Conservation (phyloP, 345 rosid genomes). For the Mallotus nudiflorus region DNA sequence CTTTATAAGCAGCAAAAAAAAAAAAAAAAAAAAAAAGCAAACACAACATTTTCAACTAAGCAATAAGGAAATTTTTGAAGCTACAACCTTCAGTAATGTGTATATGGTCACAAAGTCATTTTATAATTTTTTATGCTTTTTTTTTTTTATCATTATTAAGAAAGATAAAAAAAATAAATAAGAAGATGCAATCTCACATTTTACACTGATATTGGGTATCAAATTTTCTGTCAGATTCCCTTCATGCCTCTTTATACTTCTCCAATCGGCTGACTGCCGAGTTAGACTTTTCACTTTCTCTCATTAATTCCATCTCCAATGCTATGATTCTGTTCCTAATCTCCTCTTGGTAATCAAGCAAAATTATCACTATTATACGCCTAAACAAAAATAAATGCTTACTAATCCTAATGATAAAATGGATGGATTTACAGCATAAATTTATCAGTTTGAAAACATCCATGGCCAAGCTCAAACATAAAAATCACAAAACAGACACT, state of each 20-base stretch:
- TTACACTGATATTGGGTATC: constrained; percentile 84
- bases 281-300: constrained; percentile 48
- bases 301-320: constrained; percentile 56
- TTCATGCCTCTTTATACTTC: constrained; percentile 61
- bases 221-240: constrained; percentile 69
- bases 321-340: constrained; percentile 63
- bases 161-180: neutral
- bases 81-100: too few relatives aligned
- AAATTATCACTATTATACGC: constrained; percentile 8
- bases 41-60: too few relatives aligned
- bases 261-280: constrained; percentile 56
- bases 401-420: neutral
- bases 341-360: constrained; percentile 59
- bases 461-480: neutral
- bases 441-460: neutral
- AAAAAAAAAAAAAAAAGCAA: too few relatives aligned
- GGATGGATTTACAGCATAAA: neutral
- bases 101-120: neutral
- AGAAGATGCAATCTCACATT: constrained; percentile 49
- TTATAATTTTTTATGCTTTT: neutral
- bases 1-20: too few relatives aligned
- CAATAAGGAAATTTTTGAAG: too few relatives aligned
- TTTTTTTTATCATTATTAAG: neutral
- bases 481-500: neutral
- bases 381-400: neutral